Evolutionary conservation across 495 filamentous ascomycete species (phyloP).

Genomic region (Parathielavia appendiculata): DNA sequence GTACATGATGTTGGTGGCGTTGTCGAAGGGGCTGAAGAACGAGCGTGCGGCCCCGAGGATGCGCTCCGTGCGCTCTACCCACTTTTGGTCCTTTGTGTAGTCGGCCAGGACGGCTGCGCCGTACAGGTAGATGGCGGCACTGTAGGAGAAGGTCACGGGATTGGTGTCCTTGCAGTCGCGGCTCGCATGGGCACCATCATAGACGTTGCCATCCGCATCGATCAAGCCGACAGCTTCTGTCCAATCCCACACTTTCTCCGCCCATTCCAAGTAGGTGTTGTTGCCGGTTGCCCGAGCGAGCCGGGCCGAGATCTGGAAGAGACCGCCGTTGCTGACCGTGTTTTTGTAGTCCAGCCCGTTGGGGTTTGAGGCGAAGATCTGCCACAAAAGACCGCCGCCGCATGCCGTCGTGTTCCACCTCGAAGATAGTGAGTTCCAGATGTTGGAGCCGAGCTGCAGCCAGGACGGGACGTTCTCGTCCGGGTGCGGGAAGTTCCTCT

Average conservation of each 20-base stretch:
- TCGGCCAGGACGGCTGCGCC: constrained; percentile 64
- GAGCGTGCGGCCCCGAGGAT: constrained; percentile 42
- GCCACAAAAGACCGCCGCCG: constrained; percentile 72
- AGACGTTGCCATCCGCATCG: constrained; percentile 46
- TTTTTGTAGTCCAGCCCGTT: constrained; percentile 71
- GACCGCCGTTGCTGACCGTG: constrained; percentile 60
- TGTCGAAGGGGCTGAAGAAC: constrained; percentile 45
- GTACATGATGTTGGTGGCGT: constrained; percentile 54
- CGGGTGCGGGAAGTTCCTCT: constrained; percentile 65
- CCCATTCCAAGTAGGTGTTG: constrained; percentile 61
- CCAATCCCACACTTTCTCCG: constrained; percentile 67
- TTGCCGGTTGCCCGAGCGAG: constrained; percentile 63
- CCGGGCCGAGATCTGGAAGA: constrained; percentile 65
- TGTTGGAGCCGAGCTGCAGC: constrained; percentile 51
- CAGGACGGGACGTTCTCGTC: constrained; percentile 51
- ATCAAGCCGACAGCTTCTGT: constrained; percentile 47
- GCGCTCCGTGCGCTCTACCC: constrained; percentile 46
- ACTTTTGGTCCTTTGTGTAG: constrained; percentile 49
- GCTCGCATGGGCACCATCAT: constrained; percentile 49
- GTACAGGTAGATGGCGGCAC: constrained; percentile 59
- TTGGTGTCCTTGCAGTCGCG: constrained; percentile 46
- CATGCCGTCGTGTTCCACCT: constrained; percentile 69
- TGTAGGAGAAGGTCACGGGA: constrained; percentile 55
- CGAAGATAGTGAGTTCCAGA: constrained; percentile 42
- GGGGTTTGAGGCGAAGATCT: constrained; percentile 71